Base-by-base conservation (phyloP, 495 filamentous ascomycete species). In the Stereocaulon alpinum region DNA sequence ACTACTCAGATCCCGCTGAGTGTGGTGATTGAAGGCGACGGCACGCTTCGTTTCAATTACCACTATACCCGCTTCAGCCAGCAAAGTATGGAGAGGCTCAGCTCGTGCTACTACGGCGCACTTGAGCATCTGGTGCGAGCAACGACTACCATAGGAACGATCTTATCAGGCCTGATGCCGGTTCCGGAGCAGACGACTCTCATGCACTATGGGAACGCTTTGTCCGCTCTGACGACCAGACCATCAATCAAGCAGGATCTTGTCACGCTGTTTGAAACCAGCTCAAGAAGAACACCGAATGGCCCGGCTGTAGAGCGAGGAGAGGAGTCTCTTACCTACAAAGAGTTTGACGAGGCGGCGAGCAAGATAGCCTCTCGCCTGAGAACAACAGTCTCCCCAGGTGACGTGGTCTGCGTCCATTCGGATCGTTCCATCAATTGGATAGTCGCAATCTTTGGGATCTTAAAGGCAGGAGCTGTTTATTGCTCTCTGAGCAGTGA, bases 371-470 rank as follows among this genome's bases (percentile, higher is more conserved):
- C 61, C 15, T 14, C 43, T 22, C 32, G 30, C 15, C 44, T 67
- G 2, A n/a, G 18, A 12, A 10, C 7, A n/a, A 18, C 55, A 4
- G 42, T 68, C 44, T 12, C 22, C 11, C 56, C 62, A 4, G 64
- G 66, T 3, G 68, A 73, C 14, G 55, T 68, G n/a, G 70, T 76
- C 6, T 63, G 61, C 44, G 61, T 75, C 5, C 42, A 66, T 10
- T 63, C 67, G 2, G 73, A 77, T 59, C 55, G 72, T 2, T 66
- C 64, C 9, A 22, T 74, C 0, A 65, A 72, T 18, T 77, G 74
- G 74, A 66, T 77, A 17, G 62, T 72, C 30, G 67, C 67, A 4
- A 70, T 73, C 15, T 65, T 64, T 34, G 67, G 60, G 14, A 58
- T 73, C 30, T 41, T 76, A 11, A 72, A 71, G 42, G 55, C 61